Conservation (phyloP, 805 yeast species). For the Schwanniomyces yamadae region DNA sequence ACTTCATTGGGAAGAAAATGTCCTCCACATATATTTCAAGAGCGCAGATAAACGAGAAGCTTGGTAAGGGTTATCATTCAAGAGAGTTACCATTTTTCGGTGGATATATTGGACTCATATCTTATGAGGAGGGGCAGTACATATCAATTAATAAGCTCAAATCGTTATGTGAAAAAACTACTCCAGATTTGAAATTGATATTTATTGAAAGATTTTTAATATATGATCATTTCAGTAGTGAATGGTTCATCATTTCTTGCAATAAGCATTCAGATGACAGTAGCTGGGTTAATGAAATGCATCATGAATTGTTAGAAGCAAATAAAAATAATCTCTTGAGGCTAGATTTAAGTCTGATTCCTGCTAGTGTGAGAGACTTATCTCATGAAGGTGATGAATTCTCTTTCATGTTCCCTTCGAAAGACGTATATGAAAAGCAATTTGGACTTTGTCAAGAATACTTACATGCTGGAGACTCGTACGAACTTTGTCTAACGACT, state of each 20-base stretch:
- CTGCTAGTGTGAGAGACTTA: slow-evolving; percentile 24
- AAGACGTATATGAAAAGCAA: slow-evolving; percentile 50
- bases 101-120: slow-evolving; percentile 83
- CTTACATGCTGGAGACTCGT: slow-evolving; percentile 81
- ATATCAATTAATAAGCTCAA: slow-evolving; percentile 31
- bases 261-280: slow-evolving; percentile 29
- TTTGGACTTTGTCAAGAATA: slow-evolving; percentile 65
- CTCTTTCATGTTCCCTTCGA: slow-evolving; percentile 49
- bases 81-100: slow-evolving; percentile 75
- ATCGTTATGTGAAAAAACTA: slow-evolving; percentile 31
- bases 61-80: slow-evolving; percentile 13
- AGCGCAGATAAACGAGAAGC: slow-evolving; percentile 18
- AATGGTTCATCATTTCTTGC: slow-evolving; percentile 55
- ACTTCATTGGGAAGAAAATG: slow-evolving; percentile 51
- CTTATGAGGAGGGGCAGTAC: slow-evolving; percentile 82
- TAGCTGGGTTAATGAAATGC: slow-evolving; percentile 32
- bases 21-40: slow-evolving; percentile 30
- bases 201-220: slow-evolving; percentile 66
- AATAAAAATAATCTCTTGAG: slow-evolving; percentile 7
- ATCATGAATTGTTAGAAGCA: slow-evolving; percentile 9
- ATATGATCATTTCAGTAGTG: slow-evolving; percentile 46
- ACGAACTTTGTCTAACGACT: slow-evolving; percentile 87
- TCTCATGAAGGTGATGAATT: slow-evolving; percentile 23
- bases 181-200: slow-evolving; percentile 76
- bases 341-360: slow-evolving; percentile 20